A percentile compares a stretch with the other conserved stretches of the same genome.
These are phyloP conservation scores for Termitomyces sp. DNA, from an alignment of 768 basidiomycete genomes.

Conservation along the genomic window DNA sequence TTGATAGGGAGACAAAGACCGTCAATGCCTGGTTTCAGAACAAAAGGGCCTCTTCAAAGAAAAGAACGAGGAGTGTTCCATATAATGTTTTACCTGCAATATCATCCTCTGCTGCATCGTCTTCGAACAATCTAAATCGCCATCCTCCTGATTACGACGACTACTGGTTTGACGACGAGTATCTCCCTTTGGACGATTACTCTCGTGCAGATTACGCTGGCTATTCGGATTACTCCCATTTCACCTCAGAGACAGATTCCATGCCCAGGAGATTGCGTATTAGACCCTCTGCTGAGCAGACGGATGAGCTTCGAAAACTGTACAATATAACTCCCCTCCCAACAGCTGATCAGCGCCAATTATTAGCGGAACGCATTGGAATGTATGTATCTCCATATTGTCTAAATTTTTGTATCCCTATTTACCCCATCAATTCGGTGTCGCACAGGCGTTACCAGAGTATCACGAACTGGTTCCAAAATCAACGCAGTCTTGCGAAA, in stretches of 20 bases:
- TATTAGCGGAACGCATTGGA: slow-evolving; percentile 62
- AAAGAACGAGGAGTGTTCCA: slow-evolving; percentile 39
- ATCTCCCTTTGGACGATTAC: slow-evolving; percentile 26
- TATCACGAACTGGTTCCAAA: slow-evolving; percentile 86
- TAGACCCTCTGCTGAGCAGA: slow-evolving; percentile 58
- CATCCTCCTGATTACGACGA: slow-evolving; percentile 36
- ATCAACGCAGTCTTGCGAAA: slow-evolving; percentile 73
- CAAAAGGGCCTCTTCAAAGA: slow-evolving; percentile 79
- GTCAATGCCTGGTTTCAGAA: slow-evolving; percentile 88
- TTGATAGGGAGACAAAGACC: slow-evolving; percentile 70
- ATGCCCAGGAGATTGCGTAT: slow-evolving; percentile 58
- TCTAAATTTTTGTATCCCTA: slow-evolving; percentile 23
- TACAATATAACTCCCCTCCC: slow-evolving; percentile 66
- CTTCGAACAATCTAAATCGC: slow-evolving; percentile 23
- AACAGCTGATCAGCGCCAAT: slow-evolving; percentile 57
- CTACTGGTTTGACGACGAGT: slow-evolving; percentile 37
- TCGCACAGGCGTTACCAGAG: slow-evolving; percentile 64
- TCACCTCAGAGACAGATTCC: slow-evolving; percentile 42
- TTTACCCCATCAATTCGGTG: slow-evolving; percentile 16
- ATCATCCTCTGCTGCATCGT: slow-evolving; percentile 25
- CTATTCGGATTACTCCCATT: slow-evolving; percentile 44
- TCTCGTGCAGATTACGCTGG: slow-evolving; percentile 38
- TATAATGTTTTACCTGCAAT: slow-evolving; percentile 28
- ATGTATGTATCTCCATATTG: slow-evolving; percentile 49
- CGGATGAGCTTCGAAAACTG: slow-evolving; percentile 61